Conservation (phyloP, 2,329 filamentous ascomycete species). For the Pseudocercospora fuligena region DNA sequence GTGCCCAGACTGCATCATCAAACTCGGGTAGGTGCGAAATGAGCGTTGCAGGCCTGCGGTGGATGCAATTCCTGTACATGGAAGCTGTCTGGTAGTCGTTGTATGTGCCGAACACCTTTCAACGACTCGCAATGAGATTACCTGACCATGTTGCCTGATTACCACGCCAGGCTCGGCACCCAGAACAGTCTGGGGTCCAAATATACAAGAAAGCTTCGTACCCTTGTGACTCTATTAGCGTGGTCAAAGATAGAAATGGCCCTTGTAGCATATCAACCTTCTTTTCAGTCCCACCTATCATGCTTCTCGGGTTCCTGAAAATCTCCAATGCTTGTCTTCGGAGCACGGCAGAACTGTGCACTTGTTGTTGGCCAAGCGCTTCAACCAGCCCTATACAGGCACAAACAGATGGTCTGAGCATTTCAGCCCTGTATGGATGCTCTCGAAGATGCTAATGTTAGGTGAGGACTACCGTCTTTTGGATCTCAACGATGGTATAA, state of each 20-base stretch:
- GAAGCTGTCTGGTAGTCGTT: no score
- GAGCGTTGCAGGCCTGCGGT: no score
- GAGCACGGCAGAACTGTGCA: neutral
- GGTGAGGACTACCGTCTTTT: neutral
- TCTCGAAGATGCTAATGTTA: neutral
- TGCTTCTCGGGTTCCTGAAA: neutral
- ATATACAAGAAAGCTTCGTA: neutral
- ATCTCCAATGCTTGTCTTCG: neutral
- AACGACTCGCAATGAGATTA: neutral
- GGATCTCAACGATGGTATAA: neutral
- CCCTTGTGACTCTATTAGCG: neutral
- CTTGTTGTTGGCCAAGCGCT: neutral
- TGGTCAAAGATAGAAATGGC: neutral
- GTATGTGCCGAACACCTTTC: no score
- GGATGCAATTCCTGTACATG: no score
- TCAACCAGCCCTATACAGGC: neutral
- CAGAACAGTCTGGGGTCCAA: neutral
- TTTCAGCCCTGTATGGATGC: neutral
- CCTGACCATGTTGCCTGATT: neutral
- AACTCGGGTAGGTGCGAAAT: no score
- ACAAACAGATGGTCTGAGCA: neutral
- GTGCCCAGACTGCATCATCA: neutral
- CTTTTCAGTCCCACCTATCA: neutral
- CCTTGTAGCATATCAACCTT: neutral
- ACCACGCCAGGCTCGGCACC: neutral